A percentile compares a stretch with the other conserved stretches of the same genome.
Conservation (phyloP, 2,329 filamentous ascomycete genomes). For the Rhexocercosporidium sp. region DNA sequence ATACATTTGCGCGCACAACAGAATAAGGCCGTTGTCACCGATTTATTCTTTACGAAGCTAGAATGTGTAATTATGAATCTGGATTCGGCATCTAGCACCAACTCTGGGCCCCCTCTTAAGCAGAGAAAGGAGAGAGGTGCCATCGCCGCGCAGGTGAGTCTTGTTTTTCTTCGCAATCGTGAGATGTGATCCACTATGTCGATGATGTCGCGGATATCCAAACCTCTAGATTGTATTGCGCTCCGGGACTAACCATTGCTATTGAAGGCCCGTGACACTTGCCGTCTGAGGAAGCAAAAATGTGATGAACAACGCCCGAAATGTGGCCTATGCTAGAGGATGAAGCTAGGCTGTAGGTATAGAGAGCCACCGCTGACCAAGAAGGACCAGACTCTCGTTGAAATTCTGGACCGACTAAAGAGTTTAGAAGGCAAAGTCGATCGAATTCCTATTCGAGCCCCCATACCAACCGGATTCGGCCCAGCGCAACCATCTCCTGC, state of each 20-base stretch:
- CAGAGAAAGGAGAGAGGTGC: slow-evolving; percentile 39
- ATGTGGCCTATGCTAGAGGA: slow-evolving; percentile 62
- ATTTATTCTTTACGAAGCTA: too few species aligned
- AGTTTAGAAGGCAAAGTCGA: slow-evolving; percentile 62
- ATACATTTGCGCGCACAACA: too few species aligned
- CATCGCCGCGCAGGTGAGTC: too few species aligned
- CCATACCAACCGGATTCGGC: too few species aligned
- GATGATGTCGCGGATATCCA: too few species aligned
- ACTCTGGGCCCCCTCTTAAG: slow-evolving; percentile 14
- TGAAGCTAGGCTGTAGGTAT: slow-evolving; percentile 64
- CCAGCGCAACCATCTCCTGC: too few species aligned
- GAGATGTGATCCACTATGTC: too few species aligned
- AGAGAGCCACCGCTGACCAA: slow-evolving; percentile 57
- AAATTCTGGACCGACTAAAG: slow-evolving; percentile 62
- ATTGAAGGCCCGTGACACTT: slow-evolving; percentile 63
- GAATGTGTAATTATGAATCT: slow-evolving; percentile 33
- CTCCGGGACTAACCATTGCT: slow-evolving; percentile 50
- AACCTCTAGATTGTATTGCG: too few species aligned
- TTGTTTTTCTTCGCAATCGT: too few species aligned
- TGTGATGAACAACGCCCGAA: slow-evolving; percentile 69
- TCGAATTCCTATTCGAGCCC: too few species aligned
- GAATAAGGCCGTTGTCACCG: too few species aligned
- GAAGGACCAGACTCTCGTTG: slow-evolving; percentile 66
- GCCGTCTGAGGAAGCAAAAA: slow-evolving; percentile 64
- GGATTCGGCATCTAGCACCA: slow-evolving; percentile 29